A percentile compares a stretch with the other conserved stretches of the same genome.
Conservation (phyloP, 2,329 filamentous ascomycete genomes). For the Didymella pomorum region DNA sequence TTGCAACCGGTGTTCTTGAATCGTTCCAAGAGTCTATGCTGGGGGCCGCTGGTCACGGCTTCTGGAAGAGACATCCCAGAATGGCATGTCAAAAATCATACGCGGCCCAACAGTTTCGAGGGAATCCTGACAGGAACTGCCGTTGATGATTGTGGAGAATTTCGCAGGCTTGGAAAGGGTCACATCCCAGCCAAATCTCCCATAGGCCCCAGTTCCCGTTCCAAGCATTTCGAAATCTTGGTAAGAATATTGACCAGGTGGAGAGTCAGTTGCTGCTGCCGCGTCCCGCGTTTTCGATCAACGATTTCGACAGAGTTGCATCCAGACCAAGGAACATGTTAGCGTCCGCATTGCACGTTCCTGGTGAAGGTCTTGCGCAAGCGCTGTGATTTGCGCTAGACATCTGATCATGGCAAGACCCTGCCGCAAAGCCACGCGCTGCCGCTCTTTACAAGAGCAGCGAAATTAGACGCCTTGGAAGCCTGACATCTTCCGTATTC, state of each 20-base stretch:
- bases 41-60: not conserved
- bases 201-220: not conserved
- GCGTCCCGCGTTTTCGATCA: not conserved
- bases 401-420: not conserved
- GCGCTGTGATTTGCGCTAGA: conserved; percentile 5
- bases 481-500: conserved; percentile 3
- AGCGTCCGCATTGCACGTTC: conserved; percentile 9
- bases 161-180: not conserved
- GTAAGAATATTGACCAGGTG: not conserved
- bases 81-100: not conserved
- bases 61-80: conserved; percentile 1
- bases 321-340: conserved; percentile 1
- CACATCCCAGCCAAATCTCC: not conserved
- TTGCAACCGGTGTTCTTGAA: conserved; percentile 5
- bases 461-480: conserved; percentile 3
- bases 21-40: conserved; percentile 4
- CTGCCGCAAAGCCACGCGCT: conserved; percentile 6
- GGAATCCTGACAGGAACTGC: conserved; percentile 3
- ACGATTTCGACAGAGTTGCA: not conserved
- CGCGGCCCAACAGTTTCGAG: conserved; percentile 19
- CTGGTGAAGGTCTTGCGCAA: conserved; percentile 7
- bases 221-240: not conserved
- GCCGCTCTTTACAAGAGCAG: not conserved
- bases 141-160: conserved; percentile 7
- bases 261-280: not conserved